Evolutionary conservation across 352 stramenopile species (phyloP).

Genomic region (Saprolegnia diclina): DNA sequence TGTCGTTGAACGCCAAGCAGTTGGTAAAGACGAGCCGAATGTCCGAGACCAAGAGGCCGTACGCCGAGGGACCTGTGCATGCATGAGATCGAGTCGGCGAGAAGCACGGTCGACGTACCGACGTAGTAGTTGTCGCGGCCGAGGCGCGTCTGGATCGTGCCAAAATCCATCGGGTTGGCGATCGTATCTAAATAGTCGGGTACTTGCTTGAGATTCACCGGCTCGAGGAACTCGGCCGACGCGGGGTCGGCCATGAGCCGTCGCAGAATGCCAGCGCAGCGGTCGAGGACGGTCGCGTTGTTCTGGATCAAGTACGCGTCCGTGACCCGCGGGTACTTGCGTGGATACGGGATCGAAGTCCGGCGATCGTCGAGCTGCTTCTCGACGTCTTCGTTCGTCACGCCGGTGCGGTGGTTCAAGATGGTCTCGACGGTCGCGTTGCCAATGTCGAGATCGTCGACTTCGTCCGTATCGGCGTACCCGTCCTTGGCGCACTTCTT

Average conservation of each 20-base stretch:
- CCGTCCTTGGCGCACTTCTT: slow-evolving; percentile 73
- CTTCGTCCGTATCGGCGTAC: slow-evolving; percentile 80
- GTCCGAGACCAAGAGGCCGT: slow-evolving; percentile 76
- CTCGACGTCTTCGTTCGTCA: slow-evolving; percentile 38
- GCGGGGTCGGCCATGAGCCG: slow-evolving; percentile 77
- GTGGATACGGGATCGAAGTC: slow-evolving; percentile 41
- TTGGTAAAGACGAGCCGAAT: slow-evolving; percentile 83
- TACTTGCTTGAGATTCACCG: slow-evolving; percentile 69
- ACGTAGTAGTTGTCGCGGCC: slow-evolving; percentile 78
- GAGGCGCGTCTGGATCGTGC: slow-evolving; percentile 63
- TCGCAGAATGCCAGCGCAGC: slow-evolving; percentile 67
- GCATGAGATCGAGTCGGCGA: too few relatives aligned
- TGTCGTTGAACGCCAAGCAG: slow-evolving; percentile 80
- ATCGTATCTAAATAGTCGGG: slow-evolving; percentile 85
- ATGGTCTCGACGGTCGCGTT: slow-evolving; percentile 87
- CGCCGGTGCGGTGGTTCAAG: slow-evolving; percentile 58
- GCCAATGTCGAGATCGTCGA: slow-evolving; percentile 82
- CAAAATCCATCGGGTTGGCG: slow-evolving; percentile 84
- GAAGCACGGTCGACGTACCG: slow-evolving; percentile 14
- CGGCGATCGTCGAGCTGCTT: slow-evolving; percentile 75
- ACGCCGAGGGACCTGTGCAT: slow-evolving; percentile 41
- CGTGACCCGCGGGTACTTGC: slow-evolving; percentile 66
- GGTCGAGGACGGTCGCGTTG: slow-evolving; percentile 54
- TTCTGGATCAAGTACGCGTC: slow-evolving; percentile 81
- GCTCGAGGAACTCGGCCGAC: slow-evolving; percentile 76